phyloP scores from a whole-genome alignment of 2,329 filamentous ascomycete species.

The Colletotrichum tabaci region DNA sequence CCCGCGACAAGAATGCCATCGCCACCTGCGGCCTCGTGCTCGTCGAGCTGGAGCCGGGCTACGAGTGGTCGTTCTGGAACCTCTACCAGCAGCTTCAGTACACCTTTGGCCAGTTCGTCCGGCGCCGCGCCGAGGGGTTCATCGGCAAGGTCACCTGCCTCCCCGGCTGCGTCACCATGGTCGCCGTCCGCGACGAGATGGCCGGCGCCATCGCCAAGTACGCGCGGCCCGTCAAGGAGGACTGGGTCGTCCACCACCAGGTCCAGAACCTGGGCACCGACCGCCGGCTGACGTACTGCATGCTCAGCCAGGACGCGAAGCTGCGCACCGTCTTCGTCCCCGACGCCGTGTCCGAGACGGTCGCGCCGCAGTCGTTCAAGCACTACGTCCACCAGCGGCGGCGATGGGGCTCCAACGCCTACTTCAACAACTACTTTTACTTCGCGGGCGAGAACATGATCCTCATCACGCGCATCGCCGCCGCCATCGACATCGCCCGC shows the following conservation, averaged over 20 bases:
- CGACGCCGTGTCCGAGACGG: conserved; percentile 51
- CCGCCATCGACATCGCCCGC: conserved; percentile 50
- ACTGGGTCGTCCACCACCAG: conserved; percentile 16
- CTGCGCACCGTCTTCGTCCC: conserved; percentile 51
- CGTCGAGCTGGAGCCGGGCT: conserved; percentile 21
- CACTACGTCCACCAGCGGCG: conserved; percentile 53
- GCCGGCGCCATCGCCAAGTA: conserved; percentile 17
- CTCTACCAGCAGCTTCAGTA: conserved; percentile 28
- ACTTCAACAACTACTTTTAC: conserved; percentile 56
- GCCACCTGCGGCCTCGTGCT: conserved; percentile 16
- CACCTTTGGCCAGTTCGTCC: conserved; percentile 25
- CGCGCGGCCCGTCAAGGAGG: conserved; percentile 1
- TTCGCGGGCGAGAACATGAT: conserved; percentile 55
- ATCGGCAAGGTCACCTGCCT: conserved; percentile 16
- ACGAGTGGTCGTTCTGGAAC: conserved; percentile 26
- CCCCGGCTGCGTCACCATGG: conserved; percentile 18
- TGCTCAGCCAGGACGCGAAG: conserved; percentile 20
- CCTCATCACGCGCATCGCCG: conserved; percentile 52
- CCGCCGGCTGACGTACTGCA: conserved; percentile 20
- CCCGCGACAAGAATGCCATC: conserved; percentile 17
- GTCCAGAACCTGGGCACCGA: conserved; percentile 23
- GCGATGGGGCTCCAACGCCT: conserved; percentile 54
- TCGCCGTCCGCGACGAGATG: conserved; percentile 19
- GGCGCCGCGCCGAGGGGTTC: conserved; percentile 17
- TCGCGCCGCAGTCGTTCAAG: conserved; percentile 51